Conservation (phyloP, 352 stramenopile genomes). For the Phytophthora pisi region DNA sequence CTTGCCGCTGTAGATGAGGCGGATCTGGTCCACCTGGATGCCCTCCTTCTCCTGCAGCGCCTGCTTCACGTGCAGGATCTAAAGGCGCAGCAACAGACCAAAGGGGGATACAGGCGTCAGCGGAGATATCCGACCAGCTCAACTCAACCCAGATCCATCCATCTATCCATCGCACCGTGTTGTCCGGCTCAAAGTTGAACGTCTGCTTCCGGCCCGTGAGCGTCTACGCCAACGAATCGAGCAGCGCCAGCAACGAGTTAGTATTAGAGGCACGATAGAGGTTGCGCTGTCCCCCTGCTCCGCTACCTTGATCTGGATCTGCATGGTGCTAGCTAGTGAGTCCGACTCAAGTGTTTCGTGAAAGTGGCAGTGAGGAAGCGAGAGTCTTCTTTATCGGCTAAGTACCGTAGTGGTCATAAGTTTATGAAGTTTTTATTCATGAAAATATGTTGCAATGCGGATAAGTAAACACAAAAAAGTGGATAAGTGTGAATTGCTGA, state of each 20-base stretch:
- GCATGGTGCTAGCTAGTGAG: conserved; percentile 41
- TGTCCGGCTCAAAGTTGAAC: conserved; percentile 90
- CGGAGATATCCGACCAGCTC: background rate
- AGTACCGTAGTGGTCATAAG: background rate
- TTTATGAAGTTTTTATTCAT: no score
- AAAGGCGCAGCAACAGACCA: background rate
- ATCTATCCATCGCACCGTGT: conserved; percentile 52
- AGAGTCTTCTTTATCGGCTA: background rate
- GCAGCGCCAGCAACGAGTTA: background rate
- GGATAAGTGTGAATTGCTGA: no score
- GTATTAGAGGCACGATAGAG: no score
- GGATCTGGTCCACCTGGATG: conserved; percentile 90
- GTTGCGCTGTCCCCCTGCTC: no score
- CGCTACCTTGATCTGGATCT: conserved; percentile 87
- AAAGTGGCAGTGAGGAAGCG: conserved; percentile 11
- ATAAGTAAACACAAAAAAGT: no score
- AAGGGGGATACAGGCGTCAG: background rate
- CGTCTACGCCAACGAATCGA: conserved; percentile 48
- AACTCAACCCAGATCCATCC: no score
- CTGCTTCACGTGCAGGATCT: conserved; percentile 98
- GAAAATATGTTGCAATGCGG: no score
- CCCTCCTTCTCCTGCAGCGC: conserved; percentile 98
- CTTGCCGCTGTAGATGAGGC: conserved; percentile 98
- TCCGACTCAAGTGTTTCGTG: conserved; percentile 5
- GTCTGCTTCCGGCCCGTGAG: conserved; percentile 89